Base-by-base conservation (phyloP, 2,329 filamentous ascomycete species). In the Gaeumannomyces tritici region DNA sequence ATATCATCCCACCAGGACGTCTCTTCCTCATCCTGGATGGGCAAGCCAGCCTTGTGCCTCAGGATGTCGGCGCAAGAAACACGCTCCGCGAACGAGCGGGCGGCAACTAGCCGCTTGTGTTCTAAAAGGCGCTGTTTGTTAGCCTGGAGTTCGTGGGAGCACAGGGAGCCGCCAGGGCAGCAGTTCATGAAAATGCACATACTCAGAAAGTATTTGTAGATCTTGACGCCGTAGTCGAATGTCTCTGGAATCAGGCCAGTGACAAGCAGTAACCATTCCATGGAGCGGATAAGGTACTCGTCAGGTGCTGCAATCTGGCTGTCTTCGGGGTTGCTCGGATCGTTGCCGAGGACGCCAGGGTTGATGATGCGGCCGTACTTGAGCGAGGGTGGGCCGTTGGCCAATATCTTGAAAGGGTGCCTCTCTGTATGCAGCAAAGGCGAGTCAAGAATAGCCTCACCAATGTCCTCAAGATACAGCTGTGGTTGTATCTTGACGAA, bases 191-290 rank as follows among this genome's bases (percentile, higher is more conserved):
- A 2, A 56, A 15, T 3, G n/a, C 35, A 83, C 91, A 80, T 84
- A 96, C 91, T 83, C 58, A 96, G 81, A 70, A 97, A 92, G 64
- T 88, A 87, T 70, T 89, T 89, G 76, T 96, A 91, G n/a, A 93
- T 83, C 68, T 86, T 82, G 33, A 84, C 83, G 55, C 91, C 86
- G 58, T 70, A 74, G 29, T 69, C 68, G 67, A 73, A 74, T 42
- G 72, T 73, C 63, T 72, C 71, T 24, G 69, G 66, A 2, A 73
- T 68, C 55, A 71, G 67, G 3, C 69, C 88, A 60, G 89, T 84
- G 11, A 93, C 83, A 62, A 90, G 81, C 63, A 90, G 77, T 72
- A 93, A 87, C 93, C 93, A 98, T 70, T 96, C 90, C 64, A 97
- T 76, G 51, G 89, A 87, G 63, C 89, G 83, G 57, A 97, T 91